A percentile compares a stretch with the other conserved stretches of the same genome.
phyloP scores from a whole-genome alignment of 805 yeast genomes.

The Wickerhamiella shivajii region DNA sequence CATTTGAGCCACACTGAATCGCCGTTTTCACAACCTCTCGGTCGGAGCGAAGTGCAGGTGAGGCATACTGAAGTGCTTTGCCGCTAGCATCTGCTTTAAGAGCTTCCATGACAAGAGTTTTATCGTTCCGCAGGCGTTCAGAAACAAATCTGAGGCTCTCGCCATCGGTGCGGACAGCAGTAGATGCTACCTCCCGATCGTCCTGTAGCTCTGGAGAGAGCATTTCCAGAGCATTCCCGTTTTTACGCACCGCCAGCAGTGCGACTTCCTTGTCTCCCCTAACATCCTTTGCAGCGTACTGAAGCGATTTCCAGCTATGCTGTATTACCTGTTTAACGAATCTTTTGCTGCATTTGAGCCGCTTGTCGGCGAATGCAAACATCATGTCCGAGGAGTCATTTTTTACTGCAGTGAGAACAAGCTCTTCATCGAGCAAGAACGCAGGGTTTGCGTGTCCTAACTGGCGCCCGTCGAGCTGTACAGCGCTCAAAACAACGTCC shows the following conservation, averaged over 20 bases:
- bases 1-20: too few species aligned
- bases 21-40: too few species aligned
- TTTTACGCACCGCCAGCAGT: conserved; percentile 5
- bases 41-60: conserved; percentile 4
- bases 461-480: too few species aligned
- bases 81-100: conserved; percentile 8
- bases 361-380: conserved; percentile 4
- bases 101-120: conserved; percentile 6
- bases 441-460: too few species aligned
- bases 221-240: conserved; percentile 6
- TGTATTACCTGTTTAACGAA: conserved; percentile 2
- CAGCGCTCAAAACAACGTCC: conserved; percentile 5
- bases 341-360: conserved; percentile 1
- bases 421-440: too few species aligned
- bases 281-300: conserved; percentile 3
- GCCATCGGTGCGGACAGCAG: conserved; percentile 7
- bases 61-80: conserved; percentile 4
- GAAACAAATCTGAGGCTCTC: conserved; percentile 5
- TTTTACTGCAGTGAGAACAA: too few species aligned
- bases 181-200: conserved; percentile 3
- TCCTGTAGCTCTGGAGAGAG: conserved; percentile 3
- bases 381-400: too few species aligned
- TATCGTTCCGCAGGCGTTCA: conserved; percentile 3
- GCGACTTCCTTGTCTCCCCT: conserved; percentile 1
- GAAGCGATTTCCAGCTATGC: conserved; percentile 4